Base-by-base conservation (phyloP, 345 rosid genomes). In the Psidium guajava region DNA sequence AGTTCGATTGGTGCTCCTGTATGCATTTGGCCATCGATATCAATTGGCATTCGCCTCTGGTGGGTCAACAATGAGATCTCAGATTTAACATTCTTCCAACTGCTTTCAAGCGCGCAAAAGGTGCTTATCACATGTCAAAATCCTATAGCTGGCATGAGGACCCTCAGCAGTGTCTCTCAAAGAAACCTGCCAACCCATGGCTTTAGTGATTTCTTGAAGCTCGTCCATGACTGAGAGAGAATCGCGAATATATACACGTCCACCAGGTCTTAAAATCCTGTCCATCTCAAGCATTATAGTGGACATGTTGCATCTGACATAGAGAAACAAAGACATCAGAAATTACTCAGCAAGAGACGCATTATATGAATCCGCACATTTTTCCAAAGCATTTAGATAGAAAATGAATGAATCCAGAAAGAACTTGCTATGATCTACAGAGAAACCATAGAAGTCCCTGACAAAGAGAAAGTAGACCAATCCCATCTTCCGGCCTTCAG, bases 261-360 rank as follows among this genome's bases (percentile, higher is more conserved):
- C 99, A 83, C 99, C 99, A 47, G 99, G 99, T 89, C 99, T 94
- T 82, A 97, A 88, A 6, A 97, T 95, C 85, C 99, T 92, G 87
- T 97, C 99, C 99, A 97, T 97, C 92, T 97, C 99, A 22, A 97
- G 95, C 99, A 97, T 94, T 82, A 96, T 95, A 3, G 94, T 91
- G 53, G 98, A 93, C 93, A 96, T 91, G 73, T 93, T 96, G 88
- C 99, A 97, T 87, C 99, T 97, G 91, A 89, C 58, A 73, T 64
- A 84, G 55, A 42, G 44, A 84, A 28, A 24, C 47, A 21, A 22
- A 55, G 36, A 44, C 24, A 28, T 81, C 40, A 64, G 24, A 32
- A 64, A 64, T 28, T 64, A 64, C 40, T 36, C 75, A 5, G 44
- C 27, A 61, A 61, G 74, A 32, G 74, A 27, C 14, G 74, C 74